These are phyloP conservation scores for Vinca minor DNA, from an alignment of 257 asterid genomes.

Conservation along the genomic window DNA sequence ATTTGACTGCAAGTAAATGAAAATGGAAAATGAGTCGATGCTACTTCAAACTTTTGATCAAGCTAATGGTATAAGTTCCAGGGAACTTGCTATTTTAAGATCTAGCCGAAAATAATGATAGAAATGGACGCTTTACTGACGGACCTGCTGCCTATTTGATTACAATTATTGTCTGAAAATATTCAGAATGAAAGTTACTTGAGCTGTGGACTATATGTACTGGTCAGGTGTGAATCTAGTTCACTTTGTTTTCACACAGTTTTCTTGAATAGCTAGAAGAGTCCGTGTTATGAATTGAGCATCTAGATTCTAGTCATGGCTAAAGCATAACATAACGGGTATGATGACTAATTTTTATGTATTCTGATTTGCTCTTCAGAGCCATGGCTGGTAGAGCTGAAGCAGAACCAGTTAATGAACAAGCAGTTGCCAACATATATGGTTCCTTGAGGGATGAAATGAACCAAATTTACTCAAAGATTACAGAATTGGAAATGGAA, in stretches of 20 bases:
- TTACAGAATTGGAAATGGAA: constrained; percentile 91
- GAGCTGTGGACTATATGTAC: background rate
- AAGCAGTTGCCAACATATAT: constrained; percentile 80
- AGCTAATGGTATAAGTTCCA: background rate
- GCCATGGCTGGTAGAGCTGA: constrained; percentile 56
- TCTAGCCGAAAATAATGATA: background rate
- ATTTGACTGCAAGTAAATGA: background rate
- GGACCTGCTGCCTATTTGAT: background rate
- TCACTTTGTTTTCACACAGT: background rate
- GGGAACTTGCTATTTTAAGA: background rate
- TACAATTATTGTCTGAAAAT: no score
- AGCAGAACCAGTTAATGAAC: constrained; percentile 77
- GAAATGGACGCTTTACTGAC: background rate
- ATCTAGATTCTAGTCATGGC: background rate
- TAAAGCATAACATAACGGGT: background rate
- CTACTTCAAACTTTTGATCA: background rate
- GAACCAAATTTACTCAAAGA: constrained; percentile 81
- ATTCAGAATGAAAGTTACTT: background rate
- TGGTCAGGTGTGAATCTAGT: no score
- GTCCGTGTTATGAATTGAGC: background rate
- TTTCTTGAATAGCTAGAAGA: background rate
- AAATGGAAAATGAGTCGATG: background rate
- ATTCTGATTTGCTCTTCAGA: constrained; percentile 8
- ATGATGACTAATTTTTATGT: background rate
- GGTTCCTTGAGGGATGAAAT: constrained; percentile 67